Evolutionary conservation across 352 stramenopile species (phyloP).

Genomic region (Globisporangium splendens): DNA sequence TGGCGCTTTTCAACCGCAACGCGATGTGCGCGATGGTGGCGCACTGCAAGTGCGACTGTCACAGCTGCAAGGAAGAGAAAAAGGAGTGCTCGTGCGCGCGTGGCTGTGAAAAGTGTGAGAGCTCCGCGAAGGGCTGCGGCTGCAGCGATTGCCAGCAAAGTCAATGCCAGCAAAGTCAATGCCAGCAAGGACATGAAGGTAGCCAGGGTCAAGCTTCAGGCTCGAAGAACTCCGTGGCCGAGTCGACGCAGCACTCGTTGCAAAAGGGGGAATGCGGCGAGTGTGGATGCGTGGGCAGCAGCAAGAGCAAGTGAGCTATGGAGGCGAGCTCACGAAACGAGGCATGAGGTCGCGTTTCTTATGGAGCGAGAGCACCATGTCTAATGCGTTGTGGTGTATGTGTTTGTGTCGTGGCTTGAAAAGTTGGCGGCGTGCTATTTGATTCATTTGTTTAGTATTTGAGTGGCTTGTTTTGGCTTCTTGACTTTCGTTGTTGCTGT

Average conservation of each 20-base stretch:
- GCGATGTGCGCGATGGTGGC: background rate
- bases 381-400: background rate
- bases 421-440: too few species aligned
- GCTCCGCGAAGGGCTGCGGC: too few species aligned
- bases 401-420: too few species aligned
- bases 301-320: background rate
- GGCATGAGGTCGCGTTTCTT: background rate
- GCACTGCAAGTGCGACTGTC: slow-evolving; percentile 13
- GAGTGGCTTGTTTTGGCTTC: too few species aligned
- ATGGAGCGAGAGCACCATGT: too few species aligned
- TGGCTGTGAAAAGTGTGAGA: background rate
- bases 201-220: background rate
- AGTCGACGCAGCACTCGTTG: slow-evolving; percentile 7
- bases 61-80: background rate
- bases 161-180: background rate
- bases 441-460: too few species aligned
- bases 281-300: slow-evolving; percentile 5
- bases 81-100: background rate
- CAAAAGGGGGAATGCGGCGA: slow-evolving; percentile 8
- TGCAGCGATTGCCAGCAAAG: background rate
- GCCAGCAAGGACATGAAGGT: background rate
- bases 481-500: too few species aligned
- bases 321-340: background rate
- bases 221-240: background rate
- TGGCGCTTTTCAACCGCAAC: slow-evolving; percentile 64